phyloP scores from a whole-genome alignment of 1,284 basidiomycete genomes.

The Grifola frondosa region DNA sequence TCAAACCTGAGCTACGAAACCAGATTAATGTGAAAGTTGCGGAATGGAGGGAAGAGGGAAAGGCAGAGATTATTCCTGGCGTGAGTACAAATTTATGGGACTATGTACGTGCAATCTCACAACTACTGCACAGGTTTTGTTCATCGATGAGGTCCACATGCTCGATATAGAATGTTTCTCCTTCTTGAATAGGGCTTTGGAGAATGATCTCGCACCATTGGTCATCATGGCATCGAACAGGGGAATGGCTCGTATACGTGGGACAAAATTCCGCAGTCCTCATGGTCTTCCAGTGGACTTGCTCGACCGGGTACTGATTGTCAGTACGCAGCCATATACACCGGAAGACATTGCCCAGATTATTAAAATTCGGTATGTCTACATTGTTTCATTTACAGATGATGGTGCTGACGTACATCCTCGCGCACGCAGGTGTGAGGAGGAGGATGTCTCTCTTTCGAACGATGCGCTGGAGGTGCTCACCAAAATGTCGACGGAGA shows the following conservation, averaged over 20 bases:
- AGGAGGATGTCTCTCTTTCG: conserved; percentile 92
- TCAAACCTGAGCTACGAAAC: conserved; percentile 94
- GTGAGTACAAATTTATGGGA: conserved; percentile 48
- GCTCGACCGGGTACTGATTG: conserved; percentile 93
- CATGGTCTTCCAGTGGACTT: conserved; percentile 96
- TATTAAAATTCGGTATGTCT: conserved; percentile 83
- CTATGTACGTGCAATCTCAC: too few species aligned
- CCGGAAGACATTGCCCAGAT: conserved; percentile 89
- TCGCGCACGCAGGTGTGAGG: conserved; percentile 70
- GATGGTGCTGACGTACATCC: too few species aligned
- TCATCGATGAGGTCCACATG: conserved; percentile 98
- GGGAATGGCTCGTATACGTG: conserved; percentile 92
- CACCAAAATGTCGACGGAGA: conserved; percentile 83
- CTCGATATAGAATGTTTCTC: conserved; percentile 99
- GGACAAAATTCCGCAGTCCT: conserved; percentile 91
- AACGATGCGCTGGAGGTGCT: conserved; percentile 76
- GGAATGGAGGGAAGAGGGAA: conserved; percentile 98
- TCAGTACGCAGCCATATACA: conserved; percentile 89
- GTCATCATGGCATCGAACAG: conserved; percentile 99
- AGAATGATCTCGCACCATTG: conserved; percentile 90
- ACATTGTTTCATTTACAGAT: not conserved
- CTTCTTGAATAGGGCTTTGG: conserved; percentile 94
- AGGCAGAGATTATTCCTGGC: conserved; percentile 96
- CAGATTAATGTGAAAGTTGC: conserved; percentile 97
- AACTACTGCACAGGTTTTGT: conserved; percentile 87